Base-by-base conservation (phyloP, 169 alveolate genomes). In the Plasmodium blacklocki region DNA sequence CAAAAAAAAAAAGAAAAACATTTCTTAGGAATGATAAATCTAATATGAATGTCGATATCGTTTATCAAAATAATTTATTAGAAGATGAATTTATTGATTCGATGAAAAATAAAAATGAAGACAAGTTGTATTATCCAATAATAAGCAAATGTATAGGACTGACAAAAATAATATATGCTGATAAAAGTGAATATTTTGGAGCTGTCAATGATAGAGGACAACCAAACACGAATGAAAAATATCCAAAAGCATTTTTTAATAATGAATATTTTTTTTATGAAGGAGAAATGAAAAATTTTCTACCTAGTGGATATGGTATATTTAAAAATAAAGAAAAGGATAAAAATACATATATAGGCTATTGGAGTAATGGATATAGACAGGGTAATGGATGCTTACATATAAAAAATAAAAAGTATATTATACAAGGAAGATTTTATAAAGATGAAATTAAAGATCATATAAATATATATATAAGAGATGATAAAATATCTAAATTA, bases 321-420 rank as follows among this genome's bases (percentile, higher is more conserved):
- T 86, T 86, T 54, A 86, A 86, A 72, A 86, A 70, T 86, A 86
- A 86, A 86, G 85, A 73, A 19, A 39, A 59, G n/a, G 26, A 74
- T 62, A 86, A 19, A 39, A 86, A 86, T 86, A 21, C 88, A 18
- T 86, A 86, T 52, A 47, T 86, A n/a, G 92, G 92, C 4, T 86
- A 21, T 62, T 86, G 92, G 92, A 86, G 72, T 71, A 86, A 86
- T 86, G 92, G 92, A 8, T 72, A 86, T 45, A 86, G 92, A 86
- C 88, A 86, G 72, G 92, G 92, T 23, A 86, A 29, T 23, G 92
- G 92, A 9, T 71, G 58, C 21, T 56, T 86, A 18, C 21, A 70
- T 73, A 60, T 86, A 66, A 71, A 54, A 49, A 86, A 86, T 54
- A 86, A 72, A 72, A 86, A 86, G 73, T 71, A 71, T 72, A 63